Evolutionary conservation across 2,329 filamentous ascomycete species (phyloP).

Genomic region (Trichoderma sp.): DNA sequence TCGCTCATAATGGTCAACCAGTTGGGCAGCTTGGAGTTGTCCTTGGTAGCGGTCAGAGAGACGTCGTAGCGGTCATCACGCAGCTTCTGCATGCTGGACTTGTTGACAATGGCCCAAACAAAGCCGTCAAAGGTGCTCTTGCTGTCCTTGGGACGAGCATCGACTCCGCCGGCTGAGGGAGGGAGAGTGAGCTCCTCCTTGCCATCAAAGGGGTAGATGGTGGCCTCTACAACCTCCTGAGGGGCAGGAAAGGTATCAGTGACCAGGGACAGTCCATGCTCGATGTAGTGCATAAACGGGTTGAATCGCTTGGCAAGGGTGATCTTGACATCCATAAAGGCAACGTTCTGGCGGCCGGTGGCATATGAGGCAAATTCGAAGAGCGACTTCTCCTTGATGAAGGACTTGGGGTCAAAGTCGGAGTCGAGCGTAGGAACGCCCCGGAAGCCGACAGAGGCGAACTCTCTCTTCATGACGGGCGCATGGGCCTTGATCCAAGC

Average conservation of each 20-base stretch:
- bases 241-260: slow-evolving; percentile 72
- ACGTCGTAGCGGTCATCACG: slow-evolving; percentile 93
- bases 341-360: slow-evolving; percentile 87
- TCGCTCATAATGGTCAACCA: slow-evolving; percentile 97
- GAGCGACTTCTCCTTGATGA: slow-evolving; percentile 82
- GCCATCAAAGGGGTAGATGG: slow-evolving; percentile 86
- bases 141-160: slow-evolving; percentile 51
- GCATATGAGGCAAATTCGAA: slow-evolving; percentile 87
- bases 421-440: slow-evolving; percentile 50
- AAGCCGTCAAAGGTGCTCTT: slow-evolving; percentile 82
- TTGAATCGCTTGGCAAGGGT: slow-evolving; percentile 84
- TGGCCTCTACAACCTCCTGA: slow-evolving; percentile 70
- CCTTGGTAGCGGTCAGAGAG: slow-evolving; percentile 89
- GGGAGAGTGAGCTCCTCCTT: slow-evolving; percentile 79
- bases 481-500: slow-evolving; percentile 77
- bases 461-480: slow-evolving; percentile 72
- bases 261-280: slow-evolving; percentile 70
- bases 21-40: slow-evolving; percentile 80
- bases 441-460: slow-evolving; percentile 79
- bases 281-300: slow-evolving; percentile 60
- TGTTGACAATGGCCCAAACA: slow-evolving; percentile 94
- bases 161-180: slow-evolving; percentile 55
- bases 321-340: slow-evolving; percentile 83
- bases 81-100: slow-evolving; percentile 85
- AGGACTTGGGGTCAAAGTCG: slow-evolving; percentile 36